Evolutionary conservation across 805 yeast species (phyloP).

Genomic region (Lipomyces orientalis): DNA sequence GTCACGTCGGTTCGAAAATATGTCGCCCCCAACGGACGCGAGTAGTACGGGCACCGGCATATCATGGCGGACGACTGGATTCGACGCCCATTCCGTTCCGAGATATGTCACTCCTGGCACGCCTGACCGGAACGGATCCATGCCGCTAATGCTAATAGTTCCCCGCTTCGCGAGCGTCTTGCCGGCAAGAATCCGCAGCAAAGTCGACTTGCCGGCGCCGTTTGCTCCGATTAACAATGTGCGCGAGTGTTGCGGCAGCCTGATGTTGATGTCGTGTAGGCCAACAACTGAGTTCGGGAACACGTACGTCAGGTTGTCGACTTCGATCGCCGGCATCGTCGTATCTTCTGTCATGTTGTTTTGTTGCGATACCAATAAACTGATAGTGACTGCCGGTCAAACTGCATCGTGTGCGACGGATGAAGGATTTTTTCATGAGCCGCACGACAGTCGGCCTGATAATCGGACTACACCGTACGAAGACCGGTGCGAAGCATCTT

Average conservation of each 20-base stretch:
- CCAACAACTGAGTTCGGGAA: slow-evolving; percentile 72
- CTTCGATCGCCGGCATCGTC: slow-evolving; percentile 58
- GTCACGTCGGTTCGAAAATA: slow-evolving; percentile 76
- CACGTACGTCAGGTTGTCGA: slow-evolving; percentile 68
- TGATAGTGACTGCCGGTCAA: not conserved
- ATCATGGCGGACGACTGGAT: slow-evolving; percentile 87
- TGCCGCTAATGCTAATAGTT: slow-evolving; percentile 71
- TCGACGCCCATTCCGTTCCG: slow-evolving; percentile 98
- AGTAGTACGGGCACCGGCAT: slow-evolving; percentile 83
- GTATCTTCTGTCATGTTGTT: not conserved
- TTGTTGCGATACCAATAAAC: not conserved
- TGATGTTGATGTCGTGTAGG: slow-evolving; percentile 64
- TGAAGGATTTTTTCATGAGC: too few relatives aligned
- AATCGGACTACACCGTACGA: too few relatives aligned
- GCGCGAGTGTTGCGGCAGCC: slow-evolving; percentile 73
- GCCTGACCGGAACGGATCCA: slow-evolving; percentile 82
- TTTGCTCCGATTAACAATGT: slow-evolving; percentile 81
- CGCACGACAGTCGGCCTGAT: too few relatives aligned
- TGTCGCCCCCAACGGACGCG: slow-evolving; percentile 81
- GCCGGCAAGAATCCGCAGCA: slow-evolving; percentile 85
- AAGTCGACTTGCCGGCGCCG: slow-evolving; percentile 96
- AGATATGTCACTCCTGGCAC: slow-evolving; percentile 65
- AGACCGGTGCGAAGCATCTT: too few relatives aligned
- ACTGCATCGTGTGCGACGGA: not conserved
- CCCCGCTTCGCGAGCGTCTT: slow-evolving; percentile 84